Evolutionary conservation across 192 early-diverging fungal genomes (phyloP), one percentile per base, ranked within the genome.

Genomic region (Pilaira anomala): DNA sequence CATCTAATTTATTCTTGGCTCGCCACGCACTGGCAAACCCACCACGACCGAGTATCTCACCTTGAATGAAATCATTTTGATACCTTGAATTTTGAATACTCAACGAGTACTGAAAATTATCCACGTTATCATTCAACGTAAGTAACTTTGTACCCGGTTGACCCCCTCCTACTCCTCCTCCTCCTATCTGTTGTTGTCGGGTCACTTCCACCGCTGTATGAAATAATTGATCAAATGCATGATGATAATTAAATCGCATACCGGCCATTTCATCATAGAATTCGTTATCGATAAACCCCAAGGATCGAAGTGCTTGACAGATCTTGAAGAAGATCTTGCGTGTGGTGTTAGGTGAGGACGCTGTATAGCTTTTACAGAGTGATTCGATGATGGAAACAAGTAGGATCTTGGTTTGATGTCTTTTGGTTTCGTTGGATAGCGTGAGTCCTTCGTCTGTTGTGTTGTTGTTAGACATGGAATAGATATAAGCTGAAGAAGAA

Each of bases 331-430:
- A 97, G n/a, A 96, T 73, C 40, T 83, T 76, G 18, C 85, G 89
- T 67, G 91, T 96, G 41, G 84, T 80, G 66, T 94, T 83, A 1
- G 91, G 91, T 36, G 85, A 36, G 11, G n/a, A 84, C 44, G 92
- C 84, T 64, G 91, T 91, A 69, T 96, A 95, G 18, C 92, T 73
- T 25, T 82, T 69, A 72, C 92, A 93, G 78, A 93, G 95, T 69
- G 92, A 93, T 56, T 97, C 95, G 3, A 97, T 76, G 25, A 97
- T 71, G 24, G 92, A 87, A 1, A 97, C 94, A 28, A 97, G 78
- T 4, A 97, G 74, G 19, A 96, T 71, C 18, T 88, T 81, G 22
- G 88, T 88, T 69, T 93, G 91, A 41, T 77, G 63, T 7, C 63
- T 30, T 60, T 53, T 60, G 7, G 40, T 16, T 2, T 24, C 40